Percentiles rank a stretch among this genome's conserved stretches.
Conservation (phyloP, 2,329 filamentous ascomycete genomes). For the Botrytis paeoniae region DNA sequence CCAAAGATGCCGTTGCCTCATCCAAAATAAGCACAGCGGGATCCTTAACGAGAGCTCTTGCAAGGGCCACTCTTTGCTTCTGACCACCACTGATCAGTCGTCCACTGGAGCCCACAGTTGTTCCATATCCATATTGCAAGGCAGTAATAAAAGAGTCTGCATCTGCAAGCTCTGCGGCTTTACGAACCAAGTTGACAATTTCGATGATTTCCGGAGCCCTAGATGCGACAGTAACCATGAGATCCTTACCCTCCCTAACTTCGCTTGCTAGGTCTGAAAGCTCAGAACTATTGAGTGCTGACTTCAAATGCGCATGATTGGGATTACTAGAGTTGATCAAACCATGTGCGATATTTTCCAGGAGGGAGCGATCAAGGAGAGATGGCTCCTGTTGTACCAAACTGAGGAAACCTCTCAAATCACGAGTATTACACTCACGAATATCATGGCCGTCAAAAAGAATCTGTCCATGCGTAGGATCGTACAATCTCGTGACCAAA, state of each 20-base stretch:
- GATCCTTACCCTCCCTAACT: conserved; percentile 51
- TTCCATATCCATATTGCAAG: conserved; percentile 40
- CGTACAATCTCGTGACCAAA: conserved; percentile 56
- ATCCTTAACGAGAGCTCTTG: conserved; percentile 52
- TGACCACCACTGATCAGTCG: conserved; percentile 79
- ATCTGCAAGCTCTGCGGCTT: conserved; percentile 52
- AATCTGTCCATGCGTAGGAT: conserved; percentile 42
- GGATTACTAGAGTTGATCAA: conserved; percentile 47
- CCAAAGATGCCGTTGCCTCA: conserved; percentile 63
- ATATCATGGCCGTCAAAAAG: conserved; percentile 25
- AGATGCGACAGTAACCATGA: conserved; percentile 1
- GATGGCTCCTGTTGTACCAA: conserved; percentile 56
- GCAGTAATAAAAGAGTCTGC: conserved; percentile 13
- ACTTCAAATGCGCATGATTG: conserved; percentile 49
- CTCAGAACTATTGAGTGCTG: conserved; percentile 39
- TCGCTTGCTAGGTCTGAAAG: conserved; percentile 51
- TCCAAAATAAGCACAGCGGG: conserved; percentile 58
- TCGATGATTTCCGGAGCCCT: conserved; percentile 30
- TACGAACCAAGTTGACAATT: conserved; percentile 39
- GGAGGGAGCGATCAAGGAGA: conserved; percentile 50
- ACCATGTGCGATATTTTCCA: conserved; percentile 31
- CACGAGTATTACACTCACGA: conserved; percentile 22
- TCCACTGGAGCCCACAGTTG: conserved; percentile 65
- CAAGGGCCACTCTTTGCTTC: conserved; percentile 75
- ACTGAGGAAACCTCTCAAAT: conserved; percentile 45